Conservation (phyloP, 73 alveolate genomes). For the Tetrahymena borealis region DNA sequence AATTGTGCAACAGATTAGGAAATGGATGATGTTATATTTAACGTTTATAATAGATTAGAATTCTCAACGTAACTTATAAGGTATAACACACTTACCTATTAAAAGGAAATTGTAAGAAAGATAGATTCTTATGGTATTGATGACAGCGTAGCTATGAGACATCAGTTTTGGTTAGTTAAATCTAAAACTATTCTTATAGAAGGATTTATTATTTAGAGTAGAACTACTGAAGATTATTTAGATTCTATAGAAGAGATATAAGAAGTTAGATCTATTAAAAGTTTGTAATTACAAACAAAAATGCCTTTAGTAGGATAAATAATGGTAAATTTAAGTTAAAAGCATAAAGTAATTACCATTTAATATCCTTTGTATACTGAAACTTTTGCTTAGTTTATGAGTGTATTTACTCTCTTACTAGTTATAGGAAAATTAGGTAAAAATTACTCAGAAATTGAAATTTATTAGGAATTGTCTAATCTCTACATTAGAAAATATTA, state of each 20-base stretch:
- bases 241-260: not conserved
- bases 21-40: not conserved
- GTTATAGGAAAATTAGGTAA: not conserved
- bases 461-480: not conserved
- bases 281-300: not conserved
- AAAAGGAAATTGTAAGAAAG: not conserved
- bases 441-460: not conserved
- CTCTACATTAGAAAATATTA: not conserved
- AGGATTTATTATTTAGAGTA: not conserved
- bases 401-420: not conserved
- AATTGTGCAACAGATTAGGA: not conserved
- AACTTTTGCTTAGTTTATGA: not conserved
- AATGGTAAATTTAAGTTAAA: not conserved
- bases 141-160: not conserved
- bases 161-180: not conserved
- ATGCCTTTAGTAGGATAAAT: not conserved
- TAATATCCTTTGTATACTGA: not conserved
- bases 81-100: not conserved
- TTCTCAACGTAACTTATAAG: not conserved
- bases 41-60: not conserved
- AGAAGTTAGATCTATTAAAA: not conserved
- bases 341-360: not conserved
- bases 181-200: not conserved
- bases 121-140: not conserved
- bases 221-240: not conserved